These are phyloP conservation scores for Debaryomyces coudertii DNA, from an alignment of 1,139 yeast species.

Conservation along the genomic window DNA sequence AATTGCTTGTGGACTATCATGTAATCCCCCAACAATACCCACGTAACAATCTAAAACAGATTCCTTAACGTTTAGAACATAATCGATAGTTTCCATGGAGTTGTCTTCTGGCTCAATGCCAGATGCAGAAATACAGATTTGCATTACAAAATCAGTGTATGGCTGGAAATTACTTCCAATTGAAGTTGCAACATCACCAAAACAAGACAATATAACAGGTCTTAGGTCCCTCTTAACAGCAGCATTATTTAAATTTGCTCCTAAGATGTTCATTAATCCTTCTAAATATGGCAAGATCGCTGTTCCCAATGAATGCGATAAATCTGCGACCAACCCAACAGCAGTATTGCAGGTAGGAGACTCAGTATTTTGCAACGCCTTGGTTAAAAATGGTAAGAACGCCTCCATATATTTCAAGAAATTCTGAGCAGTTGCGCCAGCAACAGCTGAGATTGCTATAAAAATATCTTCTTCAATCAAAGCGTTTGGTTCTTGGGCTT, in stretches of 20 bases:
- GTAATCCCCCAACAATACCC: constrained; percentile 89
- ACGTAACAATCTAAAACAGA: constrained; percentile 93
- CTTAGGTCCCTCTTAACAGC: constrained; percentile 77
- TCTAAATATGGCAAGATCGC: constrained; percentile 73
- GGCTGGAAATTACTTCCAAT: constrained; percentile 76
- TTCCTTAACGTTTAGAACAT: constrained; percentile 72
- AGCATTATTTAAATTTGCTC: constrained; percentile 66
- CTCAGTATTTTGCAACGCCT: constrained; percentile 80
- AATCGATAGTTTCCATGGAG: constrained; percentile 77
- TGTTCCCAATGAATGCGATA: constrained; percentile 85
- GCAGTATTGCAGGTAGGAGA: constrained; percentile 85
- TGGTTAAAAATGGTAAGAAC: constrained; percentile 78
- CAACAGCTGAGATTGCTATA: constrained; percentile 88
- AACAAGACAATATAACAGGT: constrained; percentile 89
- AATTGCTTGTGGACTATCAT: constrained; percentile 66
- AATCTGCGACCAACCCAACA: constrained; percentile 95
- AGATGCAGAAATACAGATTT: constrained; percentile 61
- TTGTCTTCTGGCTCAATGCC: constrained; percentile 57
- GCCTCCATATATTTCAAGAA: constrained; percentile 79
- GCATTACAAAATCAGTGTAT: constrained; percentile 79
- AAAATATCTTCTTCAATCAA: constrained; percentile 92
- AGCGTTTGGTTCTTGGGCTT: constrained; percentile 65
- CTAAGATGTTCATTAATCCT: constrained; percentile 80
- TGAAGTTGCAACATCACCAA: constrained; percentile 93
- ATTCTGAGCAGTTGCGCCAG: constrained; percentile 70